Percentiles rank a stretch among this genome's conserved stretches.
These are phyloP conservation scores for Fennellomyces sp. DNA, from an alignment of 371 early-diverging fungal genomes.

Conservation along the genomic window DNA sequence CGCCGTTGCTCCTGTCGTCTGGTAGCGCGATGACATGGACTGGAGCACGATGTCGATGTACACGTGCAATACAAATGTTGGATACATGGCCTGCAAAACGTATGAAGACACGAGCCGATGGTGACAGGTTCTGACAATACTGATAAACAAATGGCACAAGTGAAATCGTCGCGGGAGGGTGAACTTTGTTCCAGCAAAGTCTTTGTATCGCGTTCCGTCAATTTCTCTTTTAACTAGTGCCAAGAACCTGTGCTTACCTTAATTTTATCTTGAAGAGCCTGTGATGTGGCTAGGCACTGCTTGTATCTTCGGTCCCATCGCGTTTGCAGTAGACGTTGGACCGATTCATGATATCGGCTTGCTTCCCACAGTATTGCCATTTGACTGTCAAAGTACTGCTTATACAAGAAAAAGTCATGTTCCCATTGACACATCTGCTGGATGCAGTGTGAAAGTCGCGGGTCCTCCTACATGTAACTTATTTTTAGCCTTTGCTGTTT, in stretches of 20 bases:
- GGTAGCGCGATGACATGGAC: constrained; percentile 3
- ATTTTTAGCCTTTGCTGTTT: neutral
- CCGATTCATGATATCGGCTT: neutral
- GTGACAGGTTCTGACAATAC: constrained; percentile 15
- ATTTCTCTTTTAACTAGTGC: neutral
- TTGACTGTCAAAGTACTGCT: constrained; percentile 14
- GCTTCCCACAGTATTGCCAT: constrained; percentile 9
- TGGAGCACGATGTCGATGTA: neutral
- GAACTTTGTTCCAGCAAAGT: constrained; percentile 8
- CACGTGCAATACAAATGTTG: constrained; percentile 7
- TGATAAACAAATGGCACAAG: constrained; percentile 16
- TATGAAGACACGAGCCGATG: constrained; percentile 10
- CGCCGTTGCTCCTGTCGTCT: neutral
- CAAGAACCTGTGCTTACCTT: neutral
- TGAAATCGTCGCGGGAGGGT: constrained; percentile 13
- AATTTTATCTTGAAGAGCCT: constrained; percentile 7
- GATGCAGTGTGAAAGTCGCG: constrained; percentile 3
- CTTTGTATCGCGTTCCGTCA: no score
- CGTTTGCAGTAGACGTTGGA: neutral
- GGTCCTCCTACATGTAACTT: neutral
- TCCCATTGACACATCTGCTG: constrained; percentile 11
- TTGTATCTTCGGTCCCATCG: constrained; percentile 12
- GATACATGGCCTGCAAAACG: constrained; percentile 15
- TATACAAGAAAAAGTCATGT: constrained; percentile 4
- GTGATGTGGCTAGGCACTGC: neutral